phyloP scores from a whole-genome alignment of 768 basidiomycete species.

The Lentinula guzmanii region DNA sequence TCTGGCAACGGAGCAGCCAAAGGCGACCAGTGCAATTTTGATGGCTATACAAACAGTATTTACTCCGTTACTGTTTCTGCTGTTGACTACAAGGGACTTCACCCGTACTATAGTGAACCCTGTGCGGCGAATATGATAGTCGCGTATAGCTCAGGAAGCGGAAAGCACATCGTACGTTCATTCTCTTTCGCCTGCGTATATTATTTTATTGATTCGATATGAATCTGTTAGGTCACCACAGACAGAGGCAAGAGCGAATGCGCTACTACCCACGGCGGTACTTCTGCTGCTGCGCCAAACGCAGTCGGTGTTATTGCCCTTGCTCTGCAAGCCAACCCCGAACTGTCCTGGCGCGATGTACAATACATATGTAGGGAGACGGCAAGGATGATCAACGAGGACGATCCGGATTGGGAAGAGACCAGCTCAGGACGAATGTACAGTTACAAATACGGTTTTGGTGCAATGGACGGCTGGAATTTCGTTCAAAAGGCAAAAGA shows the following conservation, averaged over 20 bases:
- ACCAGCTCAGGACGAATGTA: slow-evolving; percentile 60
- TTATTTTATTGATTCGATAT: slow-evolving; percentile 13
- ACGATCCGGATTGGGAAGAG: slow-evolving; percentile 92
- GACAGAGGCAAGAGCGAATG: slow-evolving; percentile 86
- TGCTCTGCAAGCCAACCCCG: slow-evolving; percentile 85
- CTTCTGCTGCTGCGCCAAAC: slow-evolving; percentile 96
- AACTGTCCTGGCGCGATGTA: slow-evolving; percentile 94
- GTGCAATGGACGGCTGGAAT: slow-evolving; percentile 75
- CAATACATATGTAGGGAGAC: slow-evolving; percentile 84
- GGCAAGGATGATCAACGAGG: slow-evolving; percentile 72
- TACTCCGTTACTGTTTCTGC: slow-evolving; percentile 97
- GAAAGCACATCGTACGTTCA: slow-evolving; percentile 80
- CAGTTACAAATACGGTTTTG: slow-evolving; percentile 95
- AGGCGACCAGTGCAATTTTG: slow-evolving; percentile 98
- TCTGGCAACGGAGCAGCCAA: slow-evolving; percentile 90
- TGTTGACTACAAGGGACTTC: slow-evolving; percentile 86
- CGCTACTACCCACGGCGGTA: slow-evolving; percentile 83
- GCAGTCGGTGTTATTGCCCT: slow-evolving; percentile 92
- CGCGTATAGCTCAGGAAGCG: slow-evolving; percentile 92
- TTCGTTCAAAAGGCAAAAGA: slow-evolving; percentile 76
- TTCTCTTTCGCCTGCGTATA: slow-evolving; percentile 1
- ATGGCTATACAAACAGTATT: slow-evolving; percentile 98
- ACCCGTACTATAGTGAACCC: slow-evolving; percentile 96
- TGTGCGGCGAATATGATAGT: slow-evolving; percentile 97
- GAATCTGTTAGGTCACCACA: slow-evolving; percentile 73